A percentile compares a stretch with the other conserved stretches of the same genome.
These are phyloP conservation scores for Leishmania arabica DNA, from an alignment of 208 protist species.

Conservation along the genomic window DNA sequence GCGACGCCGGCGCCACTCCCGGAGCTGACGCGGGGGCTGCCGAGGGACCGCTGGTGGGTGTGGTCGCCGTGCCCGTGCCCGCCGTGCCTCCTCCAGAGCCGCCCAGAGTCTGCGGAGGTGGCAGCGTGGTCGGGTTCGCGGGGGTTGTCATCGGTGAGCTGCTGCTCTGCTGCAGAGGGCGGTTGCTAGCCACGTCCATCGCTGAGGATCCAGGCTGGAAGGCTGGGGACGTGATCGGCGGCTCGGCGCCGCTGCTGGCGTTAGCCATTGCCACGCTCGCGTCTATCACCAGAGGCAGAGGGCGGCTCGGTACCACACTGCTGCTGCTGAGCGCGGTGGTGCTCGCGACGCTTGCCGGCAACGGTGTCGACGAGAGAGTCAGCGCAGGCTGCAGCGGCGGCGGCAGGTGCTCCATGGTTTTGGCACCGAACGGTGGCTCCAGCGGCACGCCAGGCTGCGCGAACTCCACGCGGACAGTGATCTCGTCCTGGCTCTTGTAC, in stretches of 20 bases:
- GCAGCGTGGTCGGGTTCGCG: slow-evolving; percentile 4
- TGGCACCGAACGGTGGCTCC: slow-evolving; percentile 10
- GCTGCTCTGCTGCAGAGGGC: neutral
- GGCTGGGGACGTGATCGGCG: slow-evolving; percentile 23
- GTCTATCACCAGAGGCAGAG: neutral
- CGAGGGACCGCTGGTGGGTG: slow-evolving; percentile 14
- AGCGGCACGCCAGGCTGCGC: slow-evolving; percentile 33
- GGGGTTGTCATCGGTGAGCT: neutral
- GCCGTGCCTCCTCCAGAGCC: neutral
- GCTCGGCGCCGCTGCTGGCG: slow-evolving; percentile 10
- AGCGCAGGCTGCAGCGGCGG: slow-evolving; percentile 26
- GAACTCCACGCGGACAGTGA: slow-evolving; percentile 59
- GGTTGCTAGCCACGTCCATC: slow-evolving; percentile 12
- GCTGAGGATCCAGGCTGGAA: slow-evolving; percentile 26
- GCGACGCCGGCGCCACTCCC: slow-evolving; percentile 7
- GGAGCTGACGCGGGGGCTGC: slow-evolving; percentile 5
- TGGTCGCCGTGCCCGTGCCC: slow-evolving; percentile 4
- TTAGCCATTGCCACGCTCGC: slow-evolving; percentile 6
- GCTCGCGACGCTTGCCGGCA: slow-evolving; percentile 15
- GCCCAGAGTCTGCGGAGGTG: neutral
- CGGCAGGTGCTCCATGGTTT: slow-evolving; percentile 6
- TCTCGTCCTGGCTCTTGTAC: slow-evolving; percentile 63
- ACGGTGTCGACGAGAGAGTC: slow-evolving; percentile 4
- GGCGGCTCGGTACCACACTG: neutral
- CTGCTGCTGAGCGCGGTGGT: neutral